These are phyloP conservation scores for Penicillium sp. DNA, from an alignment of 2,329 filamentous ascomycete species.

Conservation along the genomic window DNA sequence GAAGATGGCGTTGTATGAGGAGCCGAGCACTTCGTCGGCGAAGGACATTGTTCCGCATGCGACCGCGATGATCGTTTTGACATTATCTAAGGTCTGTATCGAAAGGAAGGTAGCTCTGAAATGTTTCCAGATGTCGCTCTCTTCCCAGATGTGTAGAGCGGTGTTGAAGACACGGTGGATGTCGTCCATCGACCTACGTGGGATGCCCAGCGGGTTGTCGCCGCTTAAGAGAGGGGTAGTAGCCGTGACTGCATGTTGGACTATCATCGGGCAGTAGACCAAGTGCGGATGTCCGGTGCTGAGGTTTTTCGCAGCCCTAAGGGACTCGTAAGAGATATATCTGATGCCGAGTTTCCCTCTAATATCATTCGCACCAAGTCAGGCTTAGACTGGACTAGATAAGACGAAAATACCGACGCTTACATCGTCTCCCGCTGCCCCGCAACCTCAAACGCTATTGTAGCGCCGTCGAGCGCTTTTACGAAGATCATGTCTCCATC, in stretches of 20 bases:
- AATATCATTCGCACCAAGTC: background rate
- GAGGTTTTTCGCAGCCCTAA: background rate
- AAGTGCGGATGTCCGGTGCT: background rate
- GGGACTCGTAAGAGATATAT: background rate
- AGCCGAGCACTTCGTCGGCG: background rate
- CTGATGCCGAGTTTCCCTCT: background rate
- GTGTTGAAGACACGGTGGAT: background rate
- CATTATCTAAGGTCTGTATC: background rate
- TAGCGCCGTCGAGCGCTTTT: background rate
- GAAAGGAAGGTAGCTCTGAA: background rate
- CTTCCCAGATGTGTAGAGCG: background rate
- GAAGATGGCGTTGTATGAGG: background rate
- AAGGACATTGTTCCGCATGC: background rate
- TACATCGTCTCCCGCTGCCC: background rate
- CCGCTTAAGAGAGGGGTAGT: no score
- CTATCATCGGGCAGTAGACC: background rate
- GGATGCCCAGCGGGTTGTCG: background rate
- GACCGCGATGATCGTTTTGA: background rate
- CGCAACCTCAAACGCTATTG: background rate
- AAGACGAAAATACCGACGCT: background rate
- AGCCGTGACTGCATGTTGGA: background rate
- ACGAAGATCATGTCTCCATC: background rate
- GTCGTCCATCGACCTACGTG: background rate
- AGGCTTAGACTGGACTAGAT: background rate
- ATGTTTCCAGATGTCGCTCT: background rate